Percentiles rank a stretch among this genome's conserved stretches.
These are phyloP conservation scores for Colletotrichum sojae DNA, from an alignment of 2,329 filamentous ascomycete genomes.

Conservation along the genomic window DNA sequence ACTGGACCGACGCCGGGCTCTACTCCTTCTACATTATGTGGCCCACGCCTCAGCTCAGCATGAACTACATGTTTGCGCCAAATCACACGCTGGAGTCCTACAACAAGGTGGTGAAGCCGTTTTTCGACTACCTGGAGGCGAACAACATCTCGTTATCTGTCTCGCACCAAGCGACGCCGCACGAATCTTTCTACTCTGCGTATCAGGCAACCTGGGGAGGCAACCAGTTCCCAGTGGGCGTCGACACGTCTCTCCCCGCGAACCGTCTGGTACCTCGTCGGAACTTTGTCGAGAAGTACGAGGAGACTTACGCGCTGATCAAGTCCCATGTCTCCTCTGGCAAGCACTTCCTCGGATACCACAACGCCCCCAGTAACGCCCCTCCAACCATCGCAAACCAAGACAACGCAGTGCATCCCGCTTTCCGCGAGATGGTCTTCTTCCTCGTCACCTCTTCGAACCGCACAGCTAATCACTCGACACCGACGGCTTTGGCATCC, in stretches of 20 bases:
- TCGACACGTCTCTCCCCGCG: slow-evolving; percentile 15
- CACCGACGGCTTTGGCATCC: neutral
- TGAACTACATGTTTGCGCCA: slow-evolving; percentile 21
- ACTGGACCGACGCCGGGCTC: slow-evolving; percentile 52
- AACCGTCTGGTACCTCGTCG: slow-evolving; percentile 41
- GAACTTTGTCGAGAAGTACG: slow-evolving; percentile 46
- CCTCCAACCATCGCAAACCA: slow-evolving; percentile 1
- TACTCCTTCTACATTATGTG: slow-evolving; percentile 45
- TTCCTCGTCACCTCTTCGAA: slow-evolving; percentile 10
- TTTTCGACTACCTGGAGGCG: slow-evolving; percentile 17
- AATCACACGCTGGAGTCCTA: slow-evolving; percentile 22
- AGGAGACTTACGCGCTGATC: slow-evolving; percentile 52
- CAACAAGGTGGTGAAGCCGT: slow-evolving; percentile 20
- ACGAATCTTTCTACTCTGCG: slow-evolving; percentile 25
- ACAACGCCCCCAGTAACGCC: slow-evolving; percentile 34
- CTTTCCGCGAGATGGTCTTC: slow-evolving; percentile 14
- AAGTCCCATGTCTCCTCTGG: slow-evolving; percentile 52
- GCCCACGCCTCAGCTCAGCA: neutral
- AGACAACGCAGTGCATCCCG: slow-evolving; percentile 21
- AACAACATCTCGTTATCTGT: neutral
- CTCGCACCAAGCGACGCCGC: slow-evolving; percentile 1
- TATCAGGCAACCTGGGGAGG: slow-evolving; percentile 36
- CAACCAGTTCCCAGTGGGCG: slow-evolving; percentile 31
- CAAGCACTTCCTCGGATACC: slow-evolving; percentile 41
- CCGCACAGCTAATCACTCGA: neutral